Percentiles rank a stretch among this genome's conserved stretches.
Conservation (phyloP, 768 basidiomycete species). For the Boletus reticuloceps region DNA sequence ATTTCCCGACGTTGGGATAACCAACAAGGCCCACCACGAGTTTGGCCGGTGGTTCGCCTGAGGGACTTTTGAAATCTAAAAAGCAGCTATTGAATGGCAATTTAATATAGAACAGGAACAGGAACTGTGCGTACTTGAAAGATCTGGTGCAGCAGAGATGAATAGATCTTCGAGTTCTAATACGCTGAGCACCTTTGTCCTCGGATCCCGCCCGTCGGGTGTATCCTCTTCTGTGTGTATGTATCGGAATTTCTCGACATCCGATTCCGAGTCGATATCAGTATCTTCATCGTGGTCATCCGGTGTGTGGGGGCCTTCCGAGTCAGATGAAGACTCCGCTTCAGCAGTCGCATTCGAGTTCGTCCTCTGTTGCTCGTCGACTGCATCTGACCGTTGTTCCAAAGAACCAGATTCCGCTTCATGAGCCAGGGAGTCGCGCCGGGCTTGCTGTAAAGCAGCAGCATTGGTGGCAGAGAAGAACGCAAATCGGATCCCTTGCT, state of each 20-base stretch:
- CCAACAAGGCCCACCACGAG: constrained; percentile 90
- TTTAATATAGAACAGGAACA: neutral
- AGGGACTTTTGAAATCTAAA: constrained; percentile 58
- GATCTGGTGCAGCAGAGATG: constrained; percentile 62
- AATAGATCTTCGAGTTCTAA: constrained; percentile 87
- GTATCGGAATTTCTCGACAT: constrained; percentile 42
- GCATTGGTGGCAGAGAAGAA: constrained; percentile 95
- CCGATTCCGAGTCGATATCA: constrained; percentile 30
- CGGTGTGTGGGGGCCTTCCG: constrained; percentile 25
- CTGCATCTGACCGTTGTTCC: constrained; percentile 1
- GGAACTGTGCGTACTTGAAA: constrained; percentile 50
- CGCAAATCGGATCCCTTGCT: constrained; percentile 70
- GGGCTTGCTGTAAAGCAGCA: constrained; percentile 75
- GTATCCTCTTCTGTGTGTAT: constrained; percentile 56
- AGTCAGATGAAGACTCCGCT: constrained; percentile 32
- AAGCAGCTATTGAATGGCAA: constrained; percentile 2
- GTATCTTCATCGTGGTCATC: constrained; percentile 31
- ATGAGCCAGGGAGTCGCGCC: constrained; percentile 43
- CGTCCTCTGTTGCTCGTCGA: neutral
- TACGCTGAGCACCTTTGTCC: constrained; percentile 80
- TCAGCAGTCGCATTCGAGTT: constrained; percentile 3
- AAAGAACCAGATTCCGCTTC: constrained; percentile 21
- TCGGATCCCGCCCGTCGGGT: constrained; percentile 52
- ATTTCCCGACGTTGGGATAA: constrained; percentile 99
- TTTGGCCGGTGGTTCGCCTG: constrained; percentile 57